Percentiles rank a stretch among this genome's conserved stretches.
These are phyloP conservation scores for Paraglomus brasilianum DNA, from an alignment of 192 early-diverging fungal species.

Conservation along the genomic window DNA sequence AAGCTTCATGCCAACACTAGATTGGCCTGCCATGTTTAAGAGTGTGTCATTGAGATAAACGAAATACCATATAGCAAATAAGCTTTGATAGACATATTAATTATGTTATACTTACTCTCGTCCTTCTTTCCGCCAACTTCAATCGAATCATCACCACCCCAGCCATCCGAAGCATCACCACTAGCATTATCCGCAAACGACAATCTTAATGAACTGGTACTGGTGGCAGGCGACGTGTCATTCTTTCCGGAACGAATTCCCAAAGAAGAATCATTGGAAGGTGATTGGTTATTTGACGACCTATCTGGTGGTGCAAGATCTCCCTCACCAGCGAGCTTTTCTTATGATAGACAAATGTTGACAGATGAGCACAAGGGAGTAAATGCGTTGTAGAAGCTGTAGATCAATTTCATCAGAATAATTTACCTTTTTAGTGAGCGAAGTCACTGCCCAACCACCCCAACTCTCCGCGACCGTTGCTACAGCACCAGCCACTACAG, in stretches of 20 bases:
- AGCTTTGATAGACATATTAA: background rate
- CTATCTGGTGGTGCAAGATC: constrained; percentile 9
- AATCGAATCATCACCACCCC: constrained; percentile 36
- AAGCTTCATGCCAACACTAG: background rate
- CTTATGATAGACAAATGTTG: constrained; percentile 19
- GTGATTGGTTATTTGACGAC: constrained; percentile 31
- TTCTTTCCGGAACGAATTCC: background rate
- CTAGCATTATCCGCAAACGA: background rate
- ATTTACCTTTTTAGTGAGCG: constrained; percentile 60
- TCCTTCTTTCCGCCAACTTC: constrained; percentile 10
- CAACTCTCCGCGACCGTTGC: constrained; percentile 64
- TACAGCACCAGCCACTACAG: constrained; percentile 37
- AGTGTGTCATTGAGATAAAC: background rate
- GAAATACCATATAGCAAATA: constrained; percentile 17
- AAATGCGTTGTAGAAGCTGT: background rate
- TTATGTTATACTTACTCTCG: constrained; percentile 9
- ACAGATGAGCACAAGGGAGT: constrained; percentile 26
- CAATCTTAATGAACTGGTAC: background rate
- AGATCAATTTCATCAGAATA: constrained; percentile 22
- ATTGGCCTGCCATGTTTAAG: background rate
- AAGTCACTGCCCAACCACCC: constrained; percentile 89
- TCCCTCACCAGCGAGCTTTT: constrained; percentile 40
- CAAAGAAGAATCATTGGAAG: background rate
- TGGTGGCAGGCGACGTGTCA: background rate
- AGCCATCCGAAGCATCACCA: constrained; percentile 32